phyloP scores from a whole-genome alignment of 768 basidiomycete genomes.

The Mycena olivaceomarginata region DNA sequence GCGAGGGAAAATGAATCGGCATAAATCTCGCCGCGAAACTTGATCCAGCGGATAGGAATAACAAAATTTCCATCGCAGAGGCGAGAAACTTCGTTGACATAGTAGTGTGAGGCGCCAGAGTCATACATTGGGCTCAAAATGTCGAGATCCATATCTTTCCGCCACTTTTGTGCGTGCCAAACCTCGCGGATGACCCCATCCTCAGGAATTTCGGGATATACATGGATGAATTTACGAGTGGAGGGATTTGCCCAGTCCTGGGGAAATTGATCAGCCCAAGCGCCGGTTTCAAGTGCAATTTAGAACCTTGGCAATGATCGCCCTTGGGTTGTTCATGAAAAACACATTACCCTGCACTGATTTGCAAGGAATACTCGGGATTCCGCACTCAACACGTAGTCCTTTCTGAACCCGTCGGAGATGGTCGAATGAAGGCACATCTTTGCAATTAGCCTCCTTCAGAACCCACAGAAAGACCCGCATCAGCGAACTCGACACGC shows the following conservation, averaged over 20 bases:
- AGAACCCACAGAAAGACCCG: slow-evolving; percentile 28
- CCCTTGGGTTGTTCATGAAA: background rate
- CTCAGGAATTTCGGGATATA: slow-evolving; percentile 18
- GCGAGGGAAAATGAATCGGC: no score
- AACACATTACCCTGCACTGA: slow-evolving; percentile 1
- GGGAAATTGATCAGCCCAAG: background rate
- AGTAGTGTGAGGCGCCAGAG: background rate
- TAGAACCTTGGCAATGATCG: slow-evolving; percentile 1
- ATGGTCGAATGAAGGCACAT: slow-evolving; percentile 30
- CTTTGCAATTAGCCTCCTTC: slow-evolving; percentile 1
- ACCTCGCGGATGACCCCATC: slow-evolving; percentile 9
- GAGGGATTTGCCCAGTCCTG: slow-evolving; percentile 18
- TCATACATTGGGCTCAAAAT: background rate
- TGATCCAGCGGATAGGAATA: no score
- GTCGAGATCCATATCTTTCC: slow-evolving; percentile 1
- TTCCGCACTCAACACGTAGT: no score
- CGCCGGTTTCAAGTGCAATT: no score
- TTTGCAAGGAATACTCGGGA: no score
- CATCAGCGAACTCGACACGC: slow-evolving; percentile 31
- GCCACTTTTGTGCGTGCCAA: background rate
- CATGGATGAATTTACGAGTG: background rate
- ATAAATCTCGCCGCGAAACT: no score
- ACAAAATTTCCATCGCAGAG: no score
- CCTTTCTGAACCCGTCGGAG: background rate
- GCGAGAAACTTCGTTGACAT: background rate